Conservation (phyloP, 2,329 filamentous ascomycete genomes). For the Dryadomyces sulphureus region DNA sequence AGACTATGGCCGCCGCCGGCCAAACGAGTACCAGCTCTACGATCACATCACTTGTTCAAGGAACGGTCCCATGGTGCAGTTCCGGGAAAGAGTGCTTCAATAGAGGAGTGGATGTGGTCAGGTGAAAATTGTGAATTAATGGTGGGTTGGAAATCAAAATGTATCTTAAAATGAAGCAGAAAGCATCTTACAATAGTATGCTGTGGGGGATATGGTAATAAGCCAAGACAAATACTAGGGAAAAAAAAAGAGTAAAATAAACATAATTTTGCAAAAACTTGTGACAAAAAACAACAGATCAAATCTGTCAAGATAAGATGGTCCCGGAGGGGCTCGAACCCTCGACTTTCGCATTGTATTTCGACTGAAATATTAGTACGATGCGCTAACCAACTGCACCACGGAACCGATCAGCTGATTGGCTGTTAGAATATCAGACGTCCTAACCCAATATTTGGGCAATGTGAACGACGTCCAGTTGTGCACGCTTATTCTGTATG, state of each 20-base stretch:
- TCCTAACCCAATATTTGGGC: too few species aligned
- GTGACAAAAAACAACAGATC: background rate
- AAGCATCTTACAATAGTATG: too few species aligned
- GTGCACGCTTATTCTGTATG: too few species aligned
- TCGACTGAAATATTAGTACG: background rate
- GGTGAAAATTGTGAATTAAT: too few species aligned
- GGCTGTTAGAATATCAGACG: background rate
- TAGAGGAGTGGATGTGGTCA: too few species aligned
- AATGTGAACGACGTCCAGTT: too few species aligned
- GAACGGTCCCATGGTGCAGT: background rate
- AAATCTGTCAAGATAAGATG: background rate
- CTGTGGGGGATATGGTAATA: too few species aligned
- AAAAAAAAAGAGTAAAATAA: background rate
- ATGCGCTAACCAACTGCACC: background rate
- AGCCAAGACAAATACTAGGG: too few species aligned
- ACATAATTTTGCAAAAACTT: too few species aligned
- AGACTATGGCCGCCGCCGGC: background rate
- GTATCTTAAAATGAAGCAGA: too few species aligned
- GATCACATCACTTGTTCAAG: background rate
- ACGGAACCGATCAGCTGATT: background rate
- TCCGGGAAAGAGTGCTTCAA: background rate
- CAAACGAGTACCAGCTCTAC: background rate
- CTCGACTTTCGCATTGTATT: background rate
- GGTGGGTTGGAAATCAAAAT: too few species aligned
- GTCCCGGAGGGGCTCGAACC: background rate